Conservation (phyloP, 176 grass and related monocot genomes). For the Canna indica region DNA sequence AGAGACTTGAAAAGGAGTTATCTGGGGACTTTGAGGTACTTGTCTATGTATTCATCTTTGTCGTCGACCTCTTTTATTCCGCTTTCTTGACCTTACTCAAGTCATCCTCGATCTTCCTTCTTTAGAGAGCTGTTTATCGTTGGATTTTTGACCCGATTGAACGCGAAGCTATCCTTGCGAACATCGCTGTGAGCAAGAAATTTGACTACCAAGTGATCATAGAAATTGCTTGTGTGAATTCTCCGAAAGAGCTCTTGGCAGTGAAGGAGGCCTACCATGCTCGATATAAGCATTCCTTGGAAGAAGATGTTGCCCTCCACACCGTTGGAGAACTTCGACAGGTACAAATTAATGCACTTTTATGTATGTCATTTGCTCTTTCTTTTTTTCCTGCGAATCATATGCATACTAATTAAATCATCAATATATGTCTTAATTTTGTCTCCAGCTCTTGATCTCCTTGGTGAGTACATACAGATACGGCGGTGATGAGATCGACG, state of each 20-base stretch:
- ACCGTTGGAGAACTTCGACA: conserved; percentile 40
- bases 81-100: background rate
- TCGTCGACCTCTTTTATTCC: background rate
- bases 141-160: conserved; percentile 63
- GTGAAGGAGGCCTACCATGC: conserved; percentile 67
- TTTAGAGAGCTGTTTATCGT: conserved; percentile 53
- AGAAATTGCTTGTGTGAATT: conserved; percentile 56
- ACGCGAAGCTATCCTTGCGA: conserved; percentile 50
- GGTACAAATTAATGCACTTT: conserved; percentile 3
- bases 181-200: conserved; percentile 37
- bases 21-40: conserved; percentile 60
- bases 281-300: conserved; percentile 54
- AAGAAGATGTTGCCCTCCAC: conserved; percentile 59
- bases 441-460: conserved; percentile 46
- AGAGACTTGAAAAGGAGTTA: conserved; percentile 62
- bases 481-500: conserved; percentile 44
- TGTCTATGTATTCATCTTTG: background rate
- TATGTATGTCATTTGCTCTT: too few species aligned
- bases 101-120: background rate
- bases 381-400: too few species aligned
- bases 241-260: conserved; percentile 33
- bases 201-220: conserved; percentile 43
- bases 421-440: background rate
- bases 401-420: too few species aligned
- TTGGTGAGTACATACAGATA: conserved; percentile 62